Evolutionary conservation across 2,329 filamentous ascomycete species (phyloP).

Genomic region (Dactylonectria macrodidyma): DNA sequence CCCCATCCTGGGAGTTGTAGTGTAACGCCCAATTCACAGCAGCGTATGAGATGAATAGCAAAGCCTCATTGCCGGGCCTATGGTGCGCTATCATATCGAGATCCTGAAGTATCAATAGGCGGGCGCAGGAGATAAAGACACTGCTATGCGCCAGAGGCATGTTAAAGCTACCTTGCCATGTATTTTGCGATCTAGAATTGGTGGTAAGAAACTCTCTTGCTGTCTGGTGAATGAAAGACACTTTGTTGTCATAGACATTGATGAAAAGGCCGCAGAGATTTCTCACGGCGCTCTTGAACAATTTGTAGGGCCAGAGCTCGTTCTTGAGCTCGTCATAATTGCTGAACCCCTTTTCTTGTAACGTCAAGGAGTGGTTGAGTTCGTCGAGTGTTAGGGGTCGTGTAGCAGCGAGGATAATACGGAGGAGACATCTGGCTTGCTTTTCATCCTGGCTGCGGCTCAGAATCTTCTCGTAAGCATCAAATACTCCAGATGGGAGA

Average conservation of each 20-base stretch:
- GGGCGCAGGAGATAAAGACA: no score
- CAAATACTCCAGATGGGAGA: slow-evolving; percentile 40
- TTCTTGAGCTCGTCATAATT: background rate
- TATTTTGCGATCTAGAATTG: slow-evolving; percentile 1
- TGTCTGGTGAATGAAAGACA: background rate
- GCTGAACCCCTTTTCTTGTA: background rate
- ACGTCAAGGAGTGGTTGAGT: background rate
- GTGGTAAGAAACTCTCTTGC: slow-evolving; percentile 4
- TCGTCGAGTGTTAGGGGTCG: background rate
- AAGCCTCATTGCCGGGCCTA: no score
- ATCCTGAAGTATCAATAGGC: no score
- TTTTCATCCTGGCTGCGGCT: background rate
- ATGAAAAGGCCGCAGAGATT: background rate
- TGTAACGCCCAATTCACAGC: no score
- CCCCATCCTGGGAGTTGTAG: no score
- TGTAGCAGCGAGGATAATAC: background rate
- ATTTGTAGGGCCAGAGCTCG: background rate
- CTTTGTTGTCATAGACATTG: background rate
- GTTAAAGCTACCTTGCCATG: slow-evolving; percentile 7
- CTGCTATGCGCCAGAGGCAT: background rate
- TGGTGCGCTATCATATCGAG: no score
- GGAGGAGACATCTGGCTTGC: background rate
- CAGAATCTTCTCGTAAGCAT: slow-evolving; percentile 47
- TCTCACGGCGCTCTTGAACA: background rate
- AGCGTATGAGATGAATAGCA: no score